Evolutionary conservation across 2,329 filamentous ascomycete genomes (phyloP).

Genomic region (Curvularia sp.): DNA sequence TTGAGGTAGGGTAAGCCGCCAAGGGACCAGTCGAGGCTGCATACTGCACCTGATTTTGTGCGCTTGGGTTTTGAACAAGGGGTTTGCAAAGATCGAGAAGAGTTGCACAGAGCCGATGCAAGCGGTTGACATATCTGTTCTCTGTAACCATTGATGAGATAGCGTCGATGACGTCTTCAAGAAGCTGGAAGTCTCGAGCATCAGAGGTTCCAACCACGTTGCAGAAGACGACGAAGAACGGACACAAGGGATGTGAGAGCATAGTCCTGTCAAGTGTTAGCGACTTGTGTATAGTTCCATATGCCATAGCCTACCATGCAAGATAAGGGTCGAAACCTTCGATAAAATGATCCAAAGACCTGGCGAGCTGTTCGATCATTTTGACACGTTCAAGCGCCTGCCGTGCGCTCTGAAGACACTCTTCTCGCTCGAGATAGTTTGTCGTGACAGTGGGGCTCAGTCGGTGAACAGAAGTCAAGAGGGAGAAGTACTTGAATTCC

Average conservation of each 20-base stretch:
- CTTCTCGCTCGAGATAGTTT: conserved; percentile 38
- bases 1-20: neutral
- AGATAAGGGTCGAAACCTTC: conserved; percentile 43
- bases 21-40: neutral
- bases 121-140: conserved; percentile 41
- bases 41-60: neutral
- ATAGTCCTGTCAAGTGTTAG: conserved; percentile 38
- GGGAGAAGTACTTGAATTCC: conserved; percentile 46
- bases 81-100: conserved; percentile 43
- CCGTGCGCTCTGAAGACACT: conserved; percentile 43
- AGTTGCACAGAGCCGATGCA: conserved; percentile 40
- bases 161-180: conserved; percentile 39
- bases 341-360: conserved; percentile 37
- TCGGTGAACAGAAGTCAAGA: conserved; percentile 42
- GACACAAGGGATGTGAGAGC: conserved; percentile 45
- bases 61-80: conserved; percentile 24
- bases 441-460: conserved; percentile 42
- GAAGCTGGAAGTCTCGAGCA: conserved; percentile 39
- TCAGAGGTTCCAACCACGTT: conserved; percentile 49
- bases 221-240: conserved; percentile 49
- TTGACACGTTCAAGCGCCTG: conserved; percentile 41
- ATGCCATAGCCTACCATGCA: conserved; percentile 30
- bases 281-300: neutral
- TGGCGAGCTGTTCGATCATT: conserved; percentile 34
- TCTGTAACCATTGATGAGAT: conserved; percentile 39